A percentile compares a stretch with the other conserved stretches of the same genome.
Conservation (phyloP, 1,284 basidiomycete species). For the Phylloboletellus chloephorus region DNA sequence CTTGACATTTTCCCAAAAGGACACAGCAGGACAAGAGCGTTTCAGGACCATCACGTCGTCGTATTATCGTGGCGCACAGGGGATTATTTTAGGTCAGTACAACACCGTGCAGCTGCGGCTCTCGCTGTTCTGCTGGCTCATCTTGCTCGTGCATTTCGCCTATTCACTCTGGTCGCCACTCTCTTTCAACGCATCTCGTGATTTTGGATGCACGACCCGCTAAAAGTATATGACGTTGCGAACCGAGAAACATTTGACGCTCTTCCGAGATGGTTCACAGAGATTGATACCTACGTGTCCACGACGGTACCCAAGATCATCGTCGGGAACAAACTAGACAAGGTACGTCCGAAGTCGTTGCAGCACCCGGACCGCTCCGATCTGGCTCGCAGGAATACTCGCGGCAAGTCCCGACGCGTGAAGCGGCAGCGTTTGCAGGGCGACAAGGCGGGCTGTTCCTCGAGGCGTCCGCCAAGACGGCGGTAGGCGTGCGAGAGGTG, state of each 20-base stretch:
- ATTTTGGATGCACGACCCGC: not conserved
- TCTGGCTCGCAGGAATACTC: constrained; percentile 68
- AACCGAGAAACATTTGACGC: constrained; percentile 90
- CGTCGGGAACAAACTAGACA: constrained; percentile 95
- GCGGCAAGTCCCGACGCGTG: constrained; percentile 76
- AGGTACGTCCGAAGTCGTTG: constrained; percentile 44
- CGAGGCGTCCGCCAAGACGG: constrained; percentile 86
- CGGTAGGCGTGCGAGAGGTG: constrained; percentile 71
- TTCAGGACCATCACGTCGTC: constrained; percentile 89
- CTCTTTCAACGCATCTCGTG: not conserved
- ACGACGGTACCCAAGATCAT: constrained; percentile 90
- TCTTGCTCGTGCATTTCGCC: no score
- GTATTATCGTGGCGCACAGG: constrained; percentile 92
- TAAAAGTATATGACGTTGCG: constrained; percentile 87
- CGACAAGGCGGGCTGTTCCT: constrained; percentile 82
- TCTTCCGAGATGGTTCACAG: constrained; percentile 87
- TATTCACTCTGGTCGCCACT: no score
- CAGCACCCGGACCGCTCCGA: not conserved
- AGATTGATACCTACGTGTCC: constrained; percentile 91
- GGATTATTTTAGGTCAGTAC: constrained; percentile 77
- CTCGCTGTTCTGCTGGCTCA: not conserved
- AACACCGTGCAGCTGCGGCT: no score
- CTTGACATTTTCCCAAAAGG: constrained; percentile 40
- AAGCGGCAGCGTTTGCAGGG: constrained; percentile 78
- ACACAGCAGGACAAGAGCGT: constrained; percentile 87